Evolutionary conservation across 257 asterid genomes (phyloP).

Genomic region (Solanum chaucha): DNA sequence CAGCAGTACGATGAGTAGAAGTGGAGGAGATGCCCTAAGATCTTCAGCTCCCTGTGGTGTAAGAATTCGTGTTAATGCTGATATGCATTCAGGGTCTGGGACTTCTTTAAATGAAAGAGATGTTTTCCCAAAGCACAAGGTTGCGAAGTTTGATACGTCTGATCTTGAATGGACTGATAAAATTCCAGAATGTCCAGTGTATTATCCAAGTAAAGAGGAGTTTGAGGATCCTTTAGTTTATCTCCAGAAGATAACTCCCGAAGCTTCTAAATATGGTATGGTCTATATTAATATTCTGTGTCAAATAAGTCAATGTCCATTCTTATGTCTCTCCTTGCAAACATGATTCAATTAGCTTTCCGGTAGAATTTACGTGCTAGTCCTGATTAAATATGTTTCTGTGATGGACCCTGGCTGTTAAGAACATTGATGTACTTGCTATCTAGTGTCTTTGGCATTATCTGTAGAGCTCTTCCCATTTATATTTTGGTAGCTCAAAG

Average conservation of each 20-base stretch:
- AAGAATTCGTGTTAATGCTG: conserved; percentile 34
- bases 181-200: conserved; percentile 85
- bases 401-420: background rate
- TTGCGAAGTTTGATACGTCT: conserved; percentile 53
- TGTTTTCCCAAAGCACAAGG: conserved; percentile 50
- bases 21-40: conserved; percentile 72
- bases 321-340: background rate
- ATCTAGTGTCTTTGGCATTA: background rate
- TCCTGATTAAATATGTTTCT: background rate
- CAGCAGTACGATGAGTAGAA: conserved; percentile 43
- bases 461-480: background rate
- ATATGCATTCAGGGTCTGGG: conserved; percentile 25
- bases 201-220: conserved; percentile 72
- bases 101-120: conserved; percentile 37
- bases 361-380: background rate
- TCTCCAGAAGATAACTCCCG: conserved; percentile 91
- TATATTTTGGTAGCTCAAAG: background rate
- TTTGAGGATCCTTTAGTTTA: conserved; percentile 85
- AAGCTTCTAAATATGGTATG: conserved; percentile 88
- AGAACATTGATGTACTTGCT: background rate
- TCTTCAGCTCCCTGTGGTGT: conserved; percentile 75
- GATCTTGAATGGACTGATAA: conserved; percentile 74
- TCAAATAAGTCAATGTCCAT: background rate
- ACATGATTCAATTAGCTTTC: background rate
- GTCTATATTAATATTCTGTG: background rate